Conservation (phyloP, 1,139 yeast genomes). For the Kurtzmaniella quercitrusa region DNA sequence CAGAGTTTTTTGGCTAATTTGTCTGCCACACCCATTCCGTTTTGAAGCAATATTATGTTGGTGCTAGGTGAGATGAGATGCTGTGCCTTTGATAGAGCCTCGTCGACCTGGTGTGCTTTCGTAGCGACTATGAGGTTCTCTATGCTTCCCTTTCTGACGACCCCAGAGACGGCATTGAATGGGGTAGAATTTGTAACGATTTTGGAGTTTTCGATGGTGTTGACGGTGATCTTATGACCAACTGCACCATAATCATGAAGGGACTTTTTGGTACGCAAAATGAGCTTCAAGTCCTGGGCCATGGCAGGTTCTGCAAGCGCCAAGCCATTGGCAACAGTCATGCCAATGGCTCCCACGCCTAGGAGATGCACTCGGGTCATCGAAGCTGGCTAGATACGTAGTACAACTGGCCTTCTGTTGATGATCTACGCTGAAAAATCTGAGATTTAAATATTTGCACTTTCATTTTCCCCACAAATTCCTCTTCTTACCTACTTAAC, state of each 20-base stretch:
- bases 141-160: constrained; percentile 19
- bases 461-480: no score
- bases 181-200: neutral
- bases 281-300: constrained; percentile 25
- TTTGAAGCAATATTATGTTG: constrained; percentile 66
- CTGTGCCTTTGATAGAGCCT: constrained; percentile 44
- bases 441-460: no score
- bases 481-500: no score
- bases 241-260: constrained; percentile 35
- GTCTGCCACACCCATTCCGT: constrained; percentile 70
- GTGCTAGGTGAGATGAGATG: constrained; percentile 39
- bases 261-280: constrained; percentile 35
- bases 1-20: constrained; percentile 51
- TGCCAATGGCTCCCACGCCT: constrained; percentile 46
- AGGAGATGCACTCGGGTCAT: constrained; percentile 20
- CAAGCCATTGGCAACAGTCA: constrained; percentile 36
- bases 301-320: constrained; percentile 21
- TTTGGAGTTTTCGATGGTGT: constrained; percentile 2
- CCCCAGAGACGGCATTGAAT: neutral
- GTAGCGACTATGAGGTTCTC: constrained; percentile 58
- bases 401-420: neutral
- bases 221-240: constrained; percentile 28
- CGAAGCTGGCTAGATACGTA: neutral
- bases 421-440: no score
- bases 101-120: constrained; percentile 53